Evolutionary conservation across 2,329 filamentous ascomycete species (phyloP).

Genomic region (Phialophora chinensis): DNA sequence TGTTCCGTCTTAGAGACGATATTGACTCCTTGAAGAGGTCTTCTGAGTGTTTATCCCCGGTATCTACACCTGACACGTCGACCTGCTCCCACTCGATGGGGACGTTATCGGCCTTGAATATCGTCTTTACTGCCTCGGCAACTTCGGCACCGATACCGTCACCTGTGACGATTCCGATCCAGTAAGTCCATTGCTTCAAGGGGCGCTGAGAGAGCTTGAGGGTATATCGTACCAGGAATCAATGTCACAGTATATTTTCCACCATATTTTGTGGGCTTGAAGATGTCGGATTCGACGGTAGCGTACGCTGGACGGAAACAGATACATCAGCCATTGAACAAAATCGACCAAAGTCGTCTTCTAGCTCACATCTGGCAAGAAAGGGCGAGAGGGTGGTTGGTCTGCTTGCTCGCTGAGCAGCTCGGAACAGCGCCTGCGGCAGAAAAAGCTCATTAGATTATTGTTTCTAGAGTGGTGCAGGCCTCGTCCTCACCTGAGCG

Average conservation of each 20-base stretch:
- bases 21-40: conserved; percentile 95
- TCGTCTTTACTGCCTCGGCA: conserved; percentile 95
- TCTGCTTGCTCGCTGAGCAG: conserved; percentile 34
- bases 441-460: conserved; percentile 28
- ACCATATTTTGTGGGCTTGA: conserved; percentile 98
- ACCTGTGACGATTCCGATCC: conserved; percentile 52
- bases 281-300: conserved; percentile 91
- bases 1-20: conserved; percentile 95
- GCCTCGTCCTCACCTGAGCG: conserved; percentile 33
- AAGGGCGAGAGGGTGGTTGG: conserved; percentile 28
- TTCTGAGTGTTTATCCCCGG: conserved; percentile 84
- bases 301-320: conserved; percentile 51
- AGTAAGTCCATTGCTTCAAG: conserved; percentile 23
- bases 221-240: conserved; percentile 75
- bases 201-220: not conserved
- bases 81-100: conserved; percentile 99
- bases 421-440: conserved; percentile 37
- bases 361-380: conserved; percentile 37
- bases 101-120: conserved; percentile 99
- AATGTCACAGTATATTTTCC: conserved; percentile 99
- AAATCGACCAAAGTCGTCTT: not conserved
- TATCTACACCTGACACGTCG: conserved; percentile 89
- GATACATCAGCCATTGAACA: conserved; percentile 4
- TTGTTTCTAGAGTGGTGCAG: not conserved
- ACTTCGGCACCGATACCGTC: conserved; percentile 99